Percentiles rank a stretch among this genome's conserved stretches.
phyloP scores from a whole-genome alignment of 192 early-diverging fungal genomes.

The Funneliformis geosporum region DNA sequence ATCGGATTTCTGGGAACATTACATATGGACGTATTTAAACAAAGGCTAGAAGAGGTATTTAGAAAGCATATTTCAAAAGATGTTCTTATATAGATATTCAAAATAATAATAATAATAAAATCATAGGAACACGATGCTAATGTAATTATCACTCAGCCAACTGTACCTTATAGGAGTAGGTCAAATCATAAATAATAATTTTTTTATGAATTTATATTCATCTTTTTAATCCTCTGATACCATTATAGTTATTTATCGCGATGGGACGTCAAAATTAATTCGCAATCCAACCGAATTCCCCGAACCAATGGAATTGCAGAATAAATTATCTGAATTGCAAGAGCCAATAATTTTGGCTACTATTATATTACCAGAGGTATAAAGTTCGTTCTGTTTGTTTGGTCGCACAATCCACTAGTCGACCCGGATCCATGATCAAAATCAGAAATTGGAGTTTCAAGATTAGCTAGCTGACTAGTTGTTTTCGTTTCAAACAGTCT shows the following conservation, averaged over 20 bases:
- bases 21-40: slow-evolving; percentile 98
- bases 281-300: slow-evolving; percentile 94
- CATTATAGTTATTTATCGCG: slow-evolving; percentile 52
- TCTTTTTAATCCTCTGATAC: slow-evolving; percentile 1
- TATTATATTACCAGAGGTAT: slow-evolving; percentile 81
- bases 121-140: slow-evolving; percentile 85
- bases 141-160: slow-evolving; percentile 90
- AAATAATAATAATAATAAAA: neutral
- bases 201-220: neutral
- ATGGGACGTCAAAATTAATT: slow-evolving; percentile 52
- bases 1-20: slow-evolving; percentile 94
- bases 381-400: slow-evolving; percentile 2
- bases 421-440: too few relatives aligned
- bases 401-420: too few relatives aligned
- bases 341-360: slow-evolving; percentile 96
- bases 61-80: neutral
- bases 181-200: neutral
- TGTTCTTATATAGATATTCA: neutral
- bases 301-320: slow-evolving; percentile 63
- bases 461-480: too few relatives aligned
- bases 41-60: slow-evolving; percentile 79
- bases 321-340: slow-evolving; percentile 64
- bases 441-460: too few relatives aligned
- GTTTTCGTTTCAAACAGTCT: too few relatives aligned
- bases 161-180: slow-evolving; percentile 80